These are phyloP conservation scores for Picocystis sp. DNA, from an alignment of 163 green algal species.

Conservation along the genomic window DNA sequence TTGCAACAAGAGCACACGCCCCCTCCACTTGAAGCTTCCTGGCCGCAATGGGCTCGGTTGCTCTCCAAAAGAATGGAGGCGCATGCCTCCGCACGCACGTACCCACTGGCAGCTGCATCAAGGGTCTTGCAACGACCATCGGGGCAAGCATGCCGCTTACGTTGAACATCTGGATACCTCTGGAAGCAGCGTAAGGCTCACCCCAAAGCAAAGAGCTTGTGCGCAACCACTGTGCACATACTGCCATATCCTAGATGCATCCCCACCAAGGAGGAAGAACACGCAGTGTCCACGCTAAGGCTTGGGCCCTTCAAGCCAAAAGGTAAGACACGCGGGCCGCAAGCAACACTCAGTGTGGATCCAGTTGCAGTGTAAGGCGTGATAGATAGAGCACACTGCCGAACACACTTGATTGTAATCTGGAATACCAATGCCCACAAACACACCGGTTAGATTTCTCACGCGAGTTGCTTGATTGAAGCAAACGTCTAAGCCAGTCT, in stretches of 20 bases:
- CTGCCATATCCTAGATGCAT: slow-evolving; percentile 23
- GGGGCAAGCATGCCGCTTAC: slow-evolving; percentile 48
- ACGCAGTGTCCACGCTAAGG: slow-evolving; percentile 72
- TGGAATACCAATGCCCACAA: slow-evolving; percentile 13
- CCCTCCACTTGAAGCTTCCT: too few species aligned
- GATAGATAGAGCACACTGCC: background rate
- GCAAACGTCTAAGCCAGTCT: slow-evolving; percentile 8
- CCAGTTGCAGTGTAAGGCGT: slow-evolving; percentile 33
- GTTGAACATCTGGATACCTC: slow-evolving; percentile 16
- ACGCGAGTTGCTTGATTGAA: too few species aligned
- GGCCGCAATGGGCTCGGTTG: too few species aligned
- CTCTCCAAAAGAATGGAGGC: slow-evolving; percentile 23
- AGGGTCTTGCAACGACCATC: slow-evolving; percentile 79
- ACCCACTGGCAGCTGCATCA: slow-evolving; percentile 63
- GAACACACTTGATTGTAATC: slow-evolving; percentile 9
- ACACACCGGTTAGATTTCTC: background rate
- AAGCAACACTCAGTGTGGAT: slow-evolving; percentile 32
- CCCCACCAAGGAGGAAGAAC: slow-evolving; percentile 61
- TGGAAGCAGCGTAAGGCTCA: slow-evolving; percentile 21
- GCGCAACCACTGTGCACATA: slow-evolving; percentile 18
- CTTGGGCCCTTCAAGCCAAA: slow-evolving; percentile 49
- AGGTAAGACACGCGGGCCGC: slow-evolving; percentile 55
- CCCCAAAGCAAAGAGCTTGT: slow-evolving; percentile 8
- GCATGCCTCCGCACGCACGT: slow-evolving; percentile 22
- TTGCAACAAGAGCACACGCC: slow-evolving; percentile 9